These are phyloP conservation scores for Cladosporium sp. DNA, from an alignment of 2,329 filamentous ascomycete genomes.

Conservation along the genomic window DNA sequence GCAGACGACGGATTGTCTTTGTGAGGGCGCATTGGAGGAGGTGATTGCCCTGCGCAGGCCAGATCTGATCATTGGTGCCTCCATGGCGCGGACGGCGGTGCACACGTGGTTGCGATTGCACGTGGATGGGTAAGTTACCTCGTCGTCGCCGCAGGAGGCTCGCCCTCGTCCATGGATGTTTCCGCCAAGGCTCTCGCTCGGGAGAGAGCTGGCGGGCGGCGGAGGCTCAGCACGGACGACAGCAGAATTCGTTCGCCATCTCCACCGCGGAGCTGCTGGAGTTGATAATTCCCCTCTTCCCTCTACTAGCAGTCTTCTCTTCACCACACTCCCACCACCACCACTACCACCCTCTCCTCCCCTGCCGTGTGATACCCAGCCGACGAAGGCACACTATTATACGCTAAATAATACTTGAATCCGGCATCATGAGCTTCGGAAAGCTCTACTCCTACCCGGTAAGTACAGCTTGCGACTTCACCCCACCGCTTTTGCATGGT, in stretches of 20 bases:
- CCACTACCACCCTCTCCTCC: neutral
- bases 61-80: slow-evolving; percentile 25
- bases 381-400: slow-evolving; percentile 30
- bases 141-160: slow-evolving; percentile 9
- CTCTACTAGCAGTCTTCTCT: slow-evolving; percentile 1
- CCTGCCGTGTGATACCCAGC: slow-evolving; percentile 17
- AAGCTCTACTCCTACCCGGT: slow-evolving; percentile 90
- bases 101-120: neutral
- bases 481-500: slow-evolving; percentile 12
- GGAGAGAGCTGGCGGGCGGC: neutral
- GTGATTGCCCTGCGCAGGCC: slow-evolving; percentile 28
- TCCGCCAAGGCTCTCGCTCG: neutral
- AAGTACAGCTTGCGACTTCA: slow-evolving; percentile 33
- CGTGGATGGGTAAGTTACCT: neutral
- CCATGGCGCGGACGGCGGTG: slow-evolving; percentile 21
- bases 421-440: slow-evolving; percentile 68
- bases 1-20: slow-evolving; percentile 20
- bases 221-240: neutral
- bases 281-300: slow-evolving; percentile 11
- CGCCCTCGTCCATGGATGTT: neutral
- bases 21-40: slow-evolving; percentile 20
- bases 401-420: slow-evolving; percentile 14
- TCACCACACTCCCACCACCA: slow-evolving; percentile 5
- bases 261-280: slow-evolving; percentile 8
- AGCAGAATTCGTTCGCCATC: slow-evolving; percentile 10